Evolutionary conservation across 306 rosid genomes (phyloP), one percentile per base, ranked within the genome.

Genomic region (Gastrolobium villosum): DNA sequence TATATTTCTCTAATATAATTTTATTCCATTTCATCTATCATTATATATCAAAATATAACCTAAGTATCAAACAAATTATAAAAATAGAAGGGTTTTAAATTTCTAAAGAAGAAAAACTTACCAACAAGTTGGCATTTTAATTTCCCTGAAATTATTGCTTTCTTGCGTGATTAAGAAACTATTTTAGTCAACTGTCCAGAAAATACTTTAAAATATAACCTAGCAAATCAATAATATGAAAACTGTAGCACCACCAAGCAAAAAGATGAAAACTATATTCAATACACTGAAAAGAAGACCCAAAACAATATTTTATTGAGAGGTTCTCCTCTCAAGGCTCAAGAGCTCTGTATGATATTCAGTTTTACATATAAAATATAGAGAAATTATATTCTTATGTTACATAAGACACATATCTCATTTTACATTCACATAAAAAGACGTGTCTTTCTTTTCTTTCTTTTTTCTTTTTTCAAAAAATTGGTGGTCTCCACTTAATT

Each of bases 111-210:
- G 4, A 13, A 37, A 49, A 78, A 41, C 50, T 6, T 11, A 44
- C 2, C 10, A 64, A 39, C 57, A 37, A 40, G 59, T 14, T 50
- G 65, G 41, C 41, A 50, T 40, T 79, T 30, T 37, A 39, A 61
- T 80, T 72, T 15, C 41, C 34, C 35, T 39, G 55, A 32, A 32
- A 61, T 59, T 45, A 64, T 40, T 74, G 69, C 46, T 20, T 2
- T 34, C 35, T 54, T 44, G 20, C 62, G 14, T 63, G 54, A 7
- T 61, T 54, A 72, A 65, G 55, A 65, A 80, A 66, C 57, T 28
- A 13, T 48, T 35, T 26, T 35, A 9, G 69, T 73, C 60, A 73
- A 43, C 62, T 26, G 13, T 26, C 2, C 1, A 53, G 40, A 31
- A 53, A 65, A 60, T 60, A 39, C 4, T 56, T 40, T 6, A 75